Percentiles rank a stretch among this genome's conserved stretches.
Conservation (phyloP, 2,329 filamentous ascomycete species). For the Sporothrix globosa region DNA sequence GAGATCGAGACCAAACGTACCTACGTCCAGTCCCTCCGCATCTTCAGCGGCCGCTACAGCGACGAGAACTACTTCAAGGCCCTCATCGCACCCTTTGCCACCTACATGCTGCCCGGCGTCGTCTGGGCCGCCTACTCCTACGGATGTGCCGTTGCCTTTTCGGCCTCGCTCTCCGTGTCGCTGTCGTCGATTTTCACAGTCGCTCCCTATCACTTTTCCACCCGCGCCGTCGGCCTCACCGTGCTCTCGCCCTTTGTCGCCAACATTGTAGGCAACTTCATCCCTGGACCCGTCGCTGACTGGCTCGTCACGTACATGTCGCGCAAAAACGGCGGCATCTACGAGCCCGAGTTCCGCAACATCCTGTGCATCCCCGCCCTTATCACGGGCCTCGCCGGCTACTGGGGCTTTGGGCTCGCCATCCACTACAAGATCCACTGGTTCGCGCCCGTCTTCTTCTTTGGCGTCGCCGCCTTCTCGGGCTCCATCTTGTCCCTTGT, state of each 20-base stretch:
- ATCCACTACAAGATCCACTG: conserved; percentile 36
- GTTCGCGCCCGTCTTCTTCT: conserved; percentile 32
- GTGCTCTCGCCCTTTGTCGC: conserved; percentile 48
- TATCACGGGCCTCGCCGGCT: conserved; percentile 42
- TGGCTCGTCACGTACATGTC: conserved; percentile 46
- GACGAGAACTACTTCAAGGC: conserved; percentile 35
- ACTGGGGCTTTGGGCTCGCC: conserved; percentile 45
- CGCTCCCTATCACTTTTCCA: conserved; percentile 47
- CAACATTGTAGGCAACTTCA: conserved; percentile 43
- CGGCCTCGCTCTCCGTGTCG: conserved; percentile 36
- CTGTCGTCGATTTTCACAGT: conserved; percentile 45
- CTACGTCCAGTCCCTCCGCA: conserved; percentile 35
- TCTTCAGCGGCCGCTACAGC: conserved; percentile 35
- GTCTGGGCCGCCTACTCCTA: conserved; percentile 48
- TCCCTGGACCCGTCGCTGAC: conserved; percentile 44
- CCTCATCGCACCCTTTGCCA: conserved; percentile 45
- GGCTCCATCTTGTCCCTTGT: conserved; percentile 19
- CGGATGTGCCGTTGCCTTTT: conserved; percentile 42
- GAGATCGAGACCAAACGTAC: neutral
- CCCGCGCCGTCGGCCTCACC: conserved; percentile 45
- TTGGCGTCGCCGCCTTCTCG: conserved; percentile 18
- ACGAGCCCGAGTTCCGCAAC: conserved; percentile 51
- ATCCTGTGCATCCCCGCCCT: conserved; percentile 45
- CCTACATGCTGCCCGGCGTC: conserved; percentile 49
- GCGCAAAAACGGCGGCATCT: conserved; percentile 48